These are phyloP conservation scores for Penicillium sp. DNA, from an alignment of 2,329 filamentous ascomycete species.

Conservation along the genomic window DNA sequence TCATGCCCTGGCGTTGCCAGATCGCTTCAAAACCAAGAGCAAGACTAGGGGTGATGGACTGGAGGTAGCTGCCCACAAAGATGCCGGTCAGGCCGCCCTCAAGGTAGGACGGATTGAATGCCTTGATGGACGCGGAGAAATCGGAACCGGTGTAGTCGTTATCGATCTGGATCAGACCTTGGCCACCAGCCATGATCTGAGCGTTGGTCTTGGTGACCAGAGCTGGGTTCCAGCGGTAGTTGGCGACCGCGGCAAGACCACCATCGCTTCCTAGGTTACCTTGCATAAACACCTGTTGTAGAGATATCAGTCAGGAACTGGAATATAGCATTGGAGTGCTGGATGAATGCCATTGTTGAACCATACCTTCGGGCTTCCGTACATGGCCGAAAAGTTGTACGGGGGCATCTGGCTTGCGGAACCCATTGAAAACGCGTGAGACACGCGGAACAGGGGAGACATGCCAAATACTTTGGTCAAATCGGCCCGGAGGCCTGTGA, in stretches of 20 bases:
- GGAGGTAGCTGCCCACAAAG: slow-evolving; percentile 90
- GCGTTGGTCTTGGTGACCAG: slow-evolving; percentile 82
- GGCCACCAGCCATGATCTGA: slow-evolving; percentile 72
- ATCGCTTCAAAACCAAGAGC: slow-evolving; percentile 86
- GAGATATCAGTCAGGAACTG: background rate
- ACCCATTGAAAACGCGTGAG: slow-evolving; percentile 92
- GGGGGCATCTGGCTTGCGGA: slow-evolving; percentile 75
- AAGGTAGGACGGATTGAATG: slow-evolving; percentile 88
- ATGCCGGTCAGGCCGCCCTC: slow-evolving; percentile 93
- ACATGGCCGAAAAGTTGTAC: slow-evolving; percentile 90
- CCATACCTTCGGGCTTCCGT: slow-evolving; percentile 82
- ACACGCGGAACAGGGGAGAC: slow-evolving; percentile 90
- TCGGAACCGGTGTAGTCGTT: slow-evolving; percentile 91
- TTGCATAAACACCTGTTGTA: slow-evolving; percentile 78
- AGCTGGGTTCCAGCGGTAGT: slow-evolving; percentile 77
- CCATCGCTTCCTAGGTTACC: slow-evolving; percentile 92
- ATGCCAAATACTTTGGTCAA: slow-evolving; percentile 95
- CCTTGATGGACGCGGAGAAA: slow-evolving; percentile 88
- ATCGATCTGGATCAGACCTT: slow-evolving; percentile 88
- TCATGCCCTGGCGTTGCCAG: slow-evolving; percentile 81
- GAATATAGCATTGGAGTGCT: background rate
- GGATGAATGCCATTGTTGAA: slow-evolving; percentile 5
- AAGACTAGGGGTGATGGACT: slow-evolving; percentile 81
- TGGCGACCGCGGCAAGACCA: slow-evolving; percentile 78
- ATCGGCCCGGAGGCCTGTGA: slow-evolving; percentile 91